Evolutionary conservation across 1,139 yeast species (phyloP).

Genomic region (Geotrichum fermentans): DNA sequence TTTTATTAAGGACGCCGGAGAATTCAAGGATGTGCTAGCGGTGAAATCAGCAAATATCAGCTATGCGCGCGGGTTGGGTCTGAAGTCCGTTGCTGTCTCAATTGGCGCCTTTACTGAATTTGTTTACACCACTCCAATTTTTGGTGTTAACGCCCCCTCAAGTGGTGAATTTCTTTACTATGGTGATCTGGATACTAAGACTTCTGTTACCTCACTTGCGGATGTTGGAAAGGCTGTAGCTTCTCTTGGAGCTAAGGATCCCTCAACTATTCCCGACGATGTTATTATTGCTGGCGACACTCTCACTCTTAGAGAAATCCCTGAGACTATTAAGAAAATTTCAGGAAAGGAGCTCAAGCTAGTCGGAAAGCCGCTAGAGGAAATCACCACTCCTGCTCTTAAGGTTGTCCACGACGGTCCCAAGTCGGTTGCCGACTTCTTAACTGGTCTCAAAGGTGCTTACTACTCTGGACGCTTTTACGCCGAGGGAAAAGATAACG

Average conservation of each 20-base stretch:
- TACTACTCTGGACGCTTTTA: slow-evolving; percentile 1
- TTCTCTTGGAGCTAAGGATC: not conserved
- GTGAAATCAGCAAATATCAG: slow-evolving; percentile 42
- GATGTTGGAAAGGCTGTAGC: slow-evolving; percentile 12
- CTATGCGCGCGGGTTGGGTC: slow-evolving; percentile 44
- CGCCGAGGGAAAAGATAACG: not conserved
- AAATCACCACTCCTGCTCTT: slow-evolving; percentile 1
- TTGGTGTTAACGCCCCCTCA: slow-evolving; percentile 35
- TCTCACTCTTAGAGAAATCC: not conserved
- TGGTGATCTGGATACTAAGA: slow-evolving; percentile 7
- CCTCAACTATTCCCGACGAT: slow-evolving; percentile 2
- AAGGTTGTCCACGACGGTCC: slow-evolving; percentile 1
- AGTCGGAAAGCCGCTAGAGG: not conserved
- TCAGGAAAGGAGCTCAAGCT: slow-evolving; percentile 1
- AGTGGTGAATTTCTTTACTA: slow-evolving; percentile 12
- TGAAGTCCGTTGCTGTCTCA: slow-evolving; percentile 49
- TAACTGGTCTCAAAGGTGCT: slow-evolving; percentile 1
- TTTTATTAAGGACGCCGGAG: slow-evolving; percentile 37
- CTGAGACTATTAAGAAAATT: not conserved
- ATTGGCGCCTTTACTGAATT: slow-evolving; percentile 45
- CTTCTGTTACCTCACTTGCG: slow-evolving; percentile 3
- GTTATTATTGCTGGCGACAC: not conserved
- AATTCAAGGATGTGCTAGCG: slow-evolving; percentile 40
- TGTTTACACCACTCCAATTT: slow-evolving; percentile 24
- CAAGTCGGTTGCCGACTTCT: not conserved